Conservation (phyloP, 345 rosid species). For the Geranium rotundifolium region DNA sequence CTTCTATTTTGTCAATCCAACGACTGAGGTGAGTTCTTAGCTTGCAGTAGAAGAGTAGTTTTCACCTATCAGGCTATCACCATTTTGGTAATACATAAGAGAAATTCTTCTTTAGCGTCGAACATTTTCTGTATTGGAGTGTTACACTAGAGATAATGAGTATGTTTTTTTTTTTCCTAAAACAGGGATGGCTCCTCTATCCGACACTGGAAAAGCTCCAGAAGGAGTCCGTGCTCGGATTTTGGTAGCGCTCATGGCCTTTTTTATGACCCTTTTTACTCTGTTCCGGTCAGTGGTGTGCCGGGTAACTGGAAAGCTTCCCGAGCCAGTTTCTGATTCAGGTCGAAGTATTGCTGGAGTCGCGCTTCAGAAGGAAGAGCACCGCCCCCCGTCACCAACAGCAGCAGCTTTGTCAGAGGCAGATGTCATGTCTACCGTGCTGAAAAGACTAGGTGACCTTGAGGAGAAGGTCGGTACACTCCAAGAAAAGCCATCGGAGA, state of each 20-base stretch:
- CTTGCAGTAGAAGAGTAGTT: too few species aligned
- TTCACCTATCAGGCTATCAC: too few species aligned
- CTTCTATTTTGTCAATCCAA: too few species aligned
- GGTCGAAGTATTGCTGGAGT: conserved; percentile 29
- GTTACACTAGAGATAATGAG: too few species aligned
- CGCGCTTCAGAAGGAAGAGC: conserved; percentile 29
- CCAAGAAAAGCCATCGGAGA: conserved; percentile 81
- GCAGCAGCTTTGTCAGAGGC: conserved; percentile 38
- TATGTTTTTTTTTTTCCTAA: not conserved
- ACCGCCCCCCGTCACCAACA: conserved; percentile 49
- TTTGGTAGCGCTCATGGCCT: conserved; percentile 35
- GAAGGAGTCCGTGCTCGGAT: conserved; percentile 45
- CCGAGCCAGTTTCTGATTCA: conserved; percentile 19
- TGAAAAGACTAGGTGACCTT: conserved; percentile 71
- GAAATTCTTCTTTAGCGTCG: too few species aligned
- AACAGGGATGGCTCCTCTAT: conserved; percentile 34
- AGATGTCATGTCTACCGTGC: conserved; percentile 53
- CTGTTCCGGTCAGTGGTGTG: conserved; percentile 39
- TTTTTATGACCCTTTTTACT: conserved; percentile 48
- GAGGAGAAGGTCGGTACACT: conserved; percentile 83
- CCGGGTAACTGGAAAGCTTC: conserved; percentile 39
- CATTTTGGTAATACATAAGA: too few species aligned
- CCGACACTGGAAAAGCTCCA: conserved; percentile 34
- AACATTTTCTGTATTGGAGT: too few species aligned
- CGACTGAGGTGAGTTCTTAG: too few species aligned